A percentile compares a stretch with the other conserved stretches of the same genome.
phyloP scores from a whole-genome alignment of 2,329 filamentous ascomycete species.

The Grosmannia clavigera region DNA sequence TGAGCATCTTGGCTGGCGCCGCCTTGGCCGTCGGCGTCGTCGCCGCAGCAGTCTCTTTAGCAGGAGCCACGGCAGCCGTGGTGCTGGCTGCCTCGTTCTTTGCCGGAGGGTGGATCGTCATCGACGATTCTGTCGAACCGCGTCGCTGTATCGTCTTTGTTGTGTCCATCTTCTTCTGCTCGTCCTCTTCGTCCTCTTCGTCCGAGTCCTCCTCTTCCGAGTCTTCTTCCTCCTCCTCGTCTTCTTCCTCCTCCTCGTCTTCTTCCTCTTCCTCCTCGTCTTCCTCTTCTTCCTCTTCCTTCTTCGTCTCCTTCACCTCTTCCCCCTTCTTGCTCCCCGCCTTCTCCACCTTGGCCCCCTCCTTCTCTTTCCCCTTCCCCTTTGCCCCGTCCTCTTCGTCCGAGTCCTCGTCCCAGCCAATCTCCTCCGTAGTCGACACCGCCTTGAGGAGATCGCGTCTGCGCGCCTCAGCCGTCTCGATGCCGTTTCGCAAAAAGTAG shows the following conservation, averaged over 20 bases:
- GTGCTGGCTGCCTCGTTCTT: not conserved
- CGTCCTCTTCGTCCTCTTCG: conserved; percentile 38
- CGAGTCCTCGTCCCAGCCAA: conserved; percentile 51
- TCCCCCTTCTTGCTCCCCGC: conserved; percentile 64
- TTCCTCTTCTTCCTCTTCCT: conserved; percentile 44
- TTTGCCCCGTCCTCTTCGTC: conserved; percentile 16
- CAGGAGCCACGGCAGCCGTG: not conserved
- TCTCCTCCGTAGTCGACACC: conserved; percentile 59
- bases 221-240: conserved; percentile 1
- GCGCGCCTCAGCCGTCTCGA: conserved; percentile 85
- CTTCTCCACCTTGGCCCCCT: conserved; percentile 48
- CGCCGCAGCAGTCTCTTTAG: conserved; percentile 15
- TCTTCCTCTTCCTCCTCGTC: conserved; percentile 52
- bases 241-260: conserved; percentile 2
- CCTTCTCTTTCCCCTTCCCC: conserved; percentile 41
- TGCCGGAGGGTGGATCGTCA: conserved; percentile 41
- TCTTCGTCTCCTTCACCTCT: conserved; percentile 24
- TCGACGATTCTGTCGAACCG: conserved; percentile 43
- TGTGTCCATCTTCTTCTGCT: conserved; percentile 16
- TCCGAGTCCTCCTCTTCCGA: conserved; percentile 38
- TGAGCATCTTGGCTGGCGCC: conserved; percentile 30
- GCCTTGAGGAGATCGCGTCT: conserved; percentile 79
- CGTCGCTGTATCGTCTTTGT: conserved; percentile 20
- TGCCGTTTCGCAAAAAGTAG: conserved; percentile 84
- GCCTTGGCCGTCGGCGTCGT: conserved; percentile 6